These are phyloP conservation scores for Funneliformis caledonium DNA, from an alignment of 371 early-diverging fungal species.

Conservation along the genomic window DNA sequence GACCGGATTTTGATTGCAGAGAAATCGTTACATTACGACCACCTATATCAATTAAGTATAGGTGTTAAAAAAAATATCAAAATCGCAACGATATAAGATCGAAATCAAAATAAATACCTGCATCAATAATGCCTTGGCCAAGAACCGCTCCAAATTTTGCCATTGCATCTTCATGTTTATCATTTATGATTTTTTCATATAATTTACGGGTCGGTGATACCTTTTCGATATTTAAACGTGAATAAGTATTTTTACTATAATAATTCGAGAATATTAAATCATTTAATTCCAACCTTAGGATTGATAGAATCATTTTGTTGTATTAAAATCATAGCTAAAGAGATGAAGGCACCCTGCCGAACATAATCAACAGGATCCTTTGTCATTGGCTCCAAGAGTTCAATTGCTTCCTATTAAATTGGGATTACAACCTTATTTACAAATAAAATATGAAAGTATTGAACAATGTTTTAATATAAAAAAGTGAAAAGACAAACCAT, in stretches of 20 bases:
- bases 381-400: conserved; percentile 97
- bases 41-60: conserved; percentile 49
- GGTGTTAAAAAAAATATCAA: not conserved
- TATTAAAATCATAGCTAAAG: conserved; percentile 96
- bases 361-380: conserved; percentile 98
- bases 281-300: conserved; percentile 54
- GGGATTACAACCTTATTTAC: not conserved
- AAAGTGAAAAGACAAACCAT: conserved; percentile 46
- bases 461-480: not conserved
- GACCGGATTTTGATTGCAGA: conserved; percentile 86
- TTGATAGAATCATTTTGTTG: conserved; percentile 91
- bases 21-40: conserved; percentile 97
- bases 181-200: conserved; percentile 87
- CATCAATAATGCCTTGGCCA: conserved; percentile 98
- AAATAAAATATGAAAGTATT: not conserved
- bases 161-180: conserved; percentile 93
- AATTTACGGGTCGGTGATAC: conserved; percentile 82
- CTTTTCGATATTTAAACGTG: conserved; percentile 6
- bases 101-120: conserved; percentile 57
- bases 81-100: not conserved
- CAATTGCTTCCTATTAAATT: conserved; percentile 76
- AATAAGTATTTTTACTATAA: not conserved
- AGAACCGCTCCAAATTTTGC: conserved; percentile 98
- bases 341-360: conserved; percentile 97
- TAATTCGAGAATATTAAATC: not conserved